phyloP scores from a whole-genome alignment of 345 rosid species.

The Bretschneidera sinensis region DNA sequence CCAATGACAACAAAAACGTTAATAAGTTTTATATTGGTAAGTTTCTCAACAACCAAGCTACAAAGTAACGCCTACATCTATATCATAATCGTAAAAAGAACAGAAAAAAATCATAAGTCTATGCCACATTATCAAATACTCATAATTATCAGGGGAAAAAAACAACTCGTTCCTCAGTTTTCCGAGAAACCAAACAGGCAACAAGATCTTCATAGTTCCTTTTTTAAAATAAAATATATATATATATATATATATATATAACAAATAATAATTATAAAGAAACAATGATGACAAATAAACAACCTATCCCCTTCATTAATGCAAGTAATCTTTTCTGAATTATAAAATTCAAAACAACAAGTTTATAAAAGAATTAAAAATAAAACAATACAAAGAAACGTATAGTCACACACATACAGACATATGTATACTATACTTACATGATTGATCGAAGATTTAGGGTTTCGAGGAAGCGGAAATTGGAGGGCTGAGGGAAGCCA shows the following conservation, averaged over 20 bases:
- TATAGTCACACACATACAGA: too few species aligned
- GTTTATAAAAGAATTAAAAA: not conserved
- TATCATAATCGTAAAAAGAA: not conserved
- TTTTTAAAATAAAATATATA: too few species aligned
- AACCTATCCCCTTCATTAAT: not conserved
- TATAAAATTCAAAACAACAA: not conserved
- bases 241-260: too few species aligned
- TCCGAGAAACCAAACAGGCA: slow-evolving; percentile 5
- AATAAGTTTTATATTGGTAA: too few species aligned
- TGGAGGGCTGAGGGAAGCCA: slow-evolving; percentile 50
- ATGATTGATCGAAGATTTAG: slow-evolving; percentile 76
- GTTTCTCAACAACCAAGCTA: too few species aligned
- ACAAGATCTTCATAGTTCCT: not conserved
- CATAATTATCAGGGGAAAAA: not conserved
- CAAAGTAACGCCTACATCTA: too few species aligned
- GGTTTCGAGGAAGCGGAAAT: slow-evolving; percentile 55
- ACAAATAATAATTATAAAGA: not conserved
- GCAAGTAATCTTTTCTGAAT: not conserved
- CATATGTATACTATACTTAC: slow-evolving; percentile 21
- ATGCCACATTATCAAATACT: not conserved
- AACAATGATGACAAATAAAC: not conserved
- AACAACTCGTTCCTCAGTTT: not conserved
- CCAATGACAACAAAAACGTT: too few species aligned
- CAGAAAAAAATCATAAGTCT: not conserved
- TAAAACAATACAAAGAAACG: not conserved